Conservation (phyloP, 306 rosid genomes). For the Dalbergia cochinchinensis region DNA sequence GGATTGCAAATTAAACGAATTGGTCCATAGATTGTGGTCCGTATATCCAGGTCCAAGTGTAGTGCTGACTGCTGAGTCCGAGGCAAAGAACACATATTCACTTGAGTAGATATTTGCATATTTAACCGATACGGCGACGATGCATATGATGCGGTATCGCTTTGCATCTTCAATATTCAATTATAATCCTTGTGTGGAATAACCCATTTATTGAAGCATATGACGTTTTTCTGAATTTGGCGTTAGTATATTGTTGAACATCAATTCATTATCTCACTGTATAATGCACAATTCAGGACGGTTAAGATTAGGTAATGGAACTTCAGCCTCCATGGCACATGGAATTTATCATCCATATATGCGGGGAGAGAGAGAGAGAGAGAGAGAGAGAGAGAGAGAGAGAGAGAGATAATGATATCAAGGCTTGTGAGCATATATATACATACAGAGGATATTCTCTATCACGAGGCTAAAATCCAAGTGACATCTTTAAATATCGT, state of each 20-base stretch:
- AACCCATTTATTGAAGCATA: conserved; percentile 15
- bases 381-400: no score
- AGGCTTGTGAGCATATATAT: not conserved
- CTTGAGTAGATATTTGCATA: conserved; percentile 9
- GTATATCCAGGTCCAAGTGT: no score
- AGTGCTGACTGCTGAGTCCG: not conserved
- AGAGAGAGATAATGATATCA: not conserved
- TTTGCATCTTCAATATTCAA: conserved; percentile 33
- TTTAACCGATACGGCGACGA: conserved; percentile 30
- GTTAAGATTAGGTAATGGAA: conserved; percentile 14
- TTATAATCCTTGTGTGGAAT: conserved; percentile 26
- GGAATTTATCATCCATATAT: not conserved
- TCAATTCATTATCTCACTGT: not conserved
- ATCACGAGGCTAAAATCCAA: no score
- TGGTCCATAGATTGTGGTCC: no score
- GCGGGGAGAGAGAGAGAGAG: not conserved
- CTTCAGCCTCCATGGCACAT: conserved; percentile 25
- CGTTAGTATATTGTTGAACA: not conserved
- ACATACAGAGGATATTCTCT: no score
- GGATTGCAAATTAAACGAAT: no score
- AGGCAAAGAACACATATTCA: not conserved
- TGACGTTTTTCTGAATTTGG: not conserved
- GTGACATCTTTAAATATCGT: no score
- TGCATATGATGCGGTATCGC: conserved; percentile 18
- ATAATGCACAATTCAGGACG: not conserved